phyloP scores from a whole-genome alignment of 202 grass and related monocot species.

The Eragrostis tef region DNA sequence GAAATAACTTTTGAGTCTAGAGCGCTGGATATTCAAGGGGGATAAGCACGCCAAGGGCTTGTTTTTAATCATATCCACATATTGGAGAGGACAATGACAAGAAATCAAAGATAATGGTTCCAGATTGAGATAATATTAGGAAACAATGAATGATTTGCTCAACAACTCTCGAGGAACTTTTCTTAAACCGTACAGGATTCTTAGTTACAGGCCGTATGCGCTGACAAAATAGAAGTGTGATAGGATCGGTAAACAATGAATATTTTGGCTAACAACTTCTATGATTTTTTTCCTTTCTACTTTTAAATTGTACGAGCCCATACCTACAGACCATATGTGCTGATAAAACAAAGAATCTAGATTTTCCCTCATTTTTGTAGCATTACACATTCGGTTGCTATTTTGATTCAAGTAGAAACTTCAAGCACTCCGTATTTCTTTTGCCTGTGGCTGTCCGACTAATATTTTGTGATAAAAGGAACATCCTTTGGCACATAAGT shows the following conservation, averaged over 20 bases:
- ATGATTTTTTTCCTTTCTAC: conserved; percentile 2
- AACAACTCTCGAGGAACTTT: not conserved
- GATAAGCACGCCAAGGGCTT: not conserved
- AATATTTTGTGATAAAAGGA: not conserved
- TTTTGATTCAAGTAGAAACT: conserved; percentile 16
- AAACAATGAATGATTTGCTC: conserved; percentile 7
- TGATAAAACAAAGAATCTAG: not conserved
- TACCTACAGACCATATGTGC: not conserved
- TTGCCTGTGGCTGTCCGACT: not conserved
- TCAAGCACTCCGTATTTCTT: not conserved
- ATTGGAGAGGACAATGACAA: conserved; percentile 4
- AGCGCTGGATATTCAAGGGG: not conserved
- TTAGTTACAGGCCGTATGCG: not conserved
- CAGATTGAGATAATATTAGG: not conserved
- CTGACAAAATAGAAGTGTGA: not conserved
- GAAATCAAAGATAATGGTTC: not conserved
- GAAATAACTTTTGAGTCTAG: conserved; percentile 5
- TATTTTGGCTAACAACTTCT: conserved; percentile 24
- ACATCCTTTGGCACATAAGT: not conserved
- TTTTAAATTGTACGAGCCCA: not conserved
- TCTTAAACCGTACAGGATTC: not conserved
- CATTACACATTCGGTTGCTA: not conserved
- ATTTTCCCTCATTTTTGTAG: not conserved
- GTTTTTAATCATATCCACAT: conserved; percentile 41
- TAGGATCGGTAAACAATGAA: conserved; percentile 15